phyloP scores from a whole-genome alignment of 2,329 filamentous ascomycete genomes.

The Fusarium sp. region DNA sequence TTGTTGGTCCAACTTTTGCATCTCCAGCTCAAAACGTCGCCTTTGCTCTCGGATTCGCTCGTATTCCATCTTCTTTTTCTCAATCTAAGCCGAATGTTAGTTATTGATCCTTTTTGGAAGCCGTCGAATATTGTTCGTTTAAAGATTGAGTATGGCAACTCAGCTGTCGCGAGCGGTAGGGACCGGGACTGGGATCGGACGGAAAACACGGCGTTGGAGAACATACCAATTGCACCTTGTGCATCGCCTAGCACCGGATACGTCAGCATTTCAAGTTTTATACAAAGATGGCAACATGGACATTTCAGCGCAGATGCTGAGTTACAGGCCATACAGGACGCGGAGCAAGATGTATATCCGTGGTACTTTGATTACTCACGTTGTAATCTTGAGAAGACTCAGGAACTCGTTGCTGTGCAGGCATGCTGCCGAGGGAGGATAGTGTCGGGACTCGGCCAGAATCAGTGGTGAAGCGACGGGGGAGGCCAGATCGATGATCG shows the following conservation, averaged over 20 bases:
- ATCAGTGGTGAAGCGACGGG: slow-evolving; percentile 94
- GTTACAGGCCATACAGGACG: neutral
- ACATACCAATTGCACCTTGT: slow-evolving; percentile 82
- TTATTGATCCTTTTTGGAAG: slow-evolving; percentile 7
- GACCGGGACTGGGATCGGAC: neutral
- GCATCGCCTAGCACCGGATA: slow-evolving; percentile 61
- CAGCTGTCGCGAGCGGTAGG: slow-evolving; percentile 1
- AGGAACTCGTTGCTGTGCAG: slow-evolving; percentile 58
- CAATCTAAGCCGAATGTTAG: slow-evolving; percentile 70
- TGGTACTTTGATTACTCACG: slow-evolving; percentile 45
- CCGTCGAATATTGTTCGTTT: slow-evolving; percentile 3
- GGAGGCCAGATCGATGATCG: slow-evolving; percentile 80
- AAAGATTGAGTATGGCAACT: neutral
- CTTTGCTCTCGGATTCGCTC: slow-evolving; percentile 90
- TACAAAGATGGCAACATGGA: neutral
- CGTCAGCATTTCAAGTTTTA: slow-evolving; percentile 37
- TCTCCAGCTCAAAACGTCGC: slow-evolving; percentile 88
- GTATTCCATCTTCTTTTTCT: slow-evolving; percentile 93
- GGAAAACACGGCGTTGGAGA: slow-evolving; percentile 7
- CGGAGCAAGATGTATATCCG: slow-evolving; percentile 5
- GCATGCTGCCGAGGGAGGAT: slow-evolving; percentile 60
- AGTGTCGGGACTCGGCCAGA: slow-evolving; percentile 82
- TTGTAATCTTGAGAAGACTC: slow-evolving; percentile 61
- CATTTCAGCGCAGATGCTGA: slow-evolving; percentile 20
- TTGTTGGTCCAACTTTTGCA: slow-evolving; percentile 88